These are phyloP conservation scores for Coemansia brasiliensis DNA, from an alignment of 192 early-diverging fungal species.

Conservation along the genomic window DNA sequence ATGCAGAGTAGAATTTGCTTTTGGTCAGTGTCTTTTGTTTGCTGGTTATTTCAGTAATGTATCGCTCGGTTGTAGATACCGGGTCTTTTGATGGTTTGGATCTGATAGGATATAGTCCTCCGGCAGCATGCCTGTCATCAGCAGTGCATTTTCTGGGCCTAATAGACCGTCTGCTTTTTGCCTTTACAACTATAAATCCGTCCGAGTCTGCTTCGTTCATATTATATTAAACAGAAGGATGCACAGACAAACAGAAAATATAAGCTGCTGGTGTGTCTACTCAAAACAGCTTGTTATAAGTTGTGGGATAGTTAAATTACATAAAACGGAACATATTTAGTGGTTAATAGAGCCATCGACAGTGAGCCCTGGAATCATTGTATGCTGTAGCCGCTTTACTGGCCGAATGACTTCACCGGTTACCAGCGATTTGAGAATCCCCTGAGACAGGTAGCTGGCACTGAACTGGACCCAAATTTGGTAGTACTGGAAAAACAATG, in stretches of 20 bases:
- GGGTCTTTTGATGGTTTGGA: background rate
- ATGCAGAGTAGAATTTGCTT: constrained; percentile 15
- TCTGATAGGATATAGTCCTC: constrained; percentile 1
- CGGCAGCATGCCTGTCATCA: background rate
- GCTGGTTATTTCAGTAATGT: constrained; percentile 11
- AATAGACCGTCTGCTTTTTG: background rate
- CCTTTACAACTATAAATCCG: constrained; percentile 1
- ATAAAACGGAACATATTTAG: too few relatives aligned
- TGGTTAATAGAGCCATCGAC: background rate
- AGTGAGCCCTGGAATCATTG: constrained; percentile 64
- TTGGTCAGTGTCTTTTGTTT: constrained; percentile 12
- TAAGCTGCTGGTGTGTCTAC: too few relatives aligned
- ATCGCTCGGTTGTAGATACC: background rate
- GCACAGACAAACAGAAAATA: too few relatives aligned
- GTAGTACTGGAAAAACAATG: constrained; percentile 91
- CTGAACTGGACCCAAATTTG: constrained; percentile 79
- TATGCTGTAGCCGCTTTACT: constrained; percentile 77
- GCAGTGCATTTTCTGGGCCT: background rate
- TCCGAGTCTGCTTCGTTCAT: constrained; percentile 1
- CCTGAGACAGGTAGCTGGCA: constrained; percentile 76
- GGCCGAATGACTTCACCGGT: constrained; percentile 78
- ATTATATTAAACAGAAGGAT: background rate
- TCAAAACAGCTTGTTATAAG: too few relatives aligned
- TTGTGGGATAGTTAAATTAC: too few relatives aligned
- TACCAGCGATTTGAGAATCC: constrained; percentile 72